Evolutionary conservation across 2,329 filamentous ascomycete species (phyloP).

Genomic region (Sclerotinia trifoliorum): DNA sequence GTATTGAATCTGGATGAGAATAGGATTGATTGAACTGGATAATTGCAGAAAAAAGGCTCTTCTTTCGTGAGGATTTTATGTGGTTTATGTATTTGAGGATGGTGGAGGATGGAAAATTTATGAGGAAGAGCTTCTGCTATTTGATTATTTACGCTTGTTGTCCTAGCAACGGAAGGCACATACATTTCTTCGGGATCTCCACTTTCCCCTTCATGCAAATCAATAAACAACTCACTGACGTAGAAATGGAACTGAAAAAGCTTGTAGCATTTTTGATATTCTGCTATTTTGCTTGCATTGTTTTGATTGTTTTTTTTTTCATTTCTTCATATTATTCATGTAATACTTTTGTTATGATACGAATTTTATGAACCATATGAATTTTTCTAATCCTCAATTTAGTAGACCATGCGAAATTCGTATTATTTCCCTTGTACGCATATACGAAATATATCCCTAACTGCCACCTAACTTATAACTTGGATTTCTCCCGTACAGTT

Average conservation of each 20-base stretch:
- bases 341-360: neutral
- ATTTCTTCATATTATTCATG: neutral
- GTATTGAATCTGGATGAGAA: neutral
- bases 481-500: slow-evolving; percentile 35
- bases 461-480: slow-evolving; percentile 33
- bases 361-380: neutral
- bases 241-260: neutral
- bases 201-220: slow-evolving; percentile 5
- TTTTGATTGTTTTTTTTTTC: neutral
- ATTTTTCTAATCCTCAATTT: neutral
- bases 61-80: slow-evolving; percentile 4
- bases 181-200: slow-evolving; percentile 17
- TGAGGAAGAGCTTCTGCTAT: slow-evolving; percentile 12
- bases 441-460: neutral
- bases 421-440: neutral
- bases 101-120: slow-evolving; percentile 17
- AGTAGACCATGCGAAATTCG: neutral
- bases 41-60: too few relatives aligned
- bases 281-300: neutral
- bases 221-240: neutral
- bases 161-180: neutral
- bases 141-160: slow-evolving; percentile 17
- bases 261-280: too few relatives aligned
- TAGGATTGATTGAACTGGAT: neutral
- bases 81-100: slow-evolving; percentile 17